phyloP scores from a whole-genome alignment of 2,329 filamentous ascomycete species.

The Zymoseptoria ardabiliae region DNA sequence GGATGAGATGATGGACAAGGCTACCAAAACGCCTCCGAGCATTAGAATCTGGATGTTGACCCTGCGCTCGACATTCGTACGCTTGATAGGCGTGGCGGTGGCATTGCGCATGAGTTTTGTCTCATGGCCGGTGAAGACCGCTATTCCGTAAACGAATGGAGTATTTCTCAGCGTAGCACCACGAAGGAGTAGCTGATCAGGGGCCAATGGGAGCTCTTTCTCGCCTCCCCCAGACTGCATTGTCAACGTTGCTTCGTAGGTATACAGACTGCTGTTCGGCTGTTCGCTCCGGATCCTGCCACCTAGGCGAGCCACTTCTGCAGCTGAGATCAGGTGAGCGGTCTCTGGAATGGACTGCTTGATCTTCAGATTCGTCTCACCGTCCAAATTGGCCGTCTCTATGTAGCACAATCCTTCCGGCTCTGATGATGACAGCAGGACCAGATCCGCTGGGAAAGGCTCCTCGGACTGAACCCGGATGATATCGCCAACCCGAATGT shows the following conservation, averaged over 20 bases:
- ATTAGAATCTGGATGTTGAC: conserved; percentile 91
- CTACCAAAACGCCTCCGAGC: conserved; percentile 74
- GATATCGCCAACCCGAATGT: conserved; percentile 87
- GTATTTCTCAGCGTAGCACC: conserved; percentile 93
- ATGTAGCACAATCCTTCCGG: conserved; percentile 98
- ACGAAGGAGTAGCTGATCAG: conserved; percentile 86
- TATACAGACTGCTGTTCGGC: conserved; percentile 96
- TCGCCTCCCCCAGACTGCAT: conserved; percentile 86
- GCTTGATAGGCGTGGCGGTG: conserved; percentile 93
- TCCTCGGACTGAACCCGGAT: conserved; percentile 90
- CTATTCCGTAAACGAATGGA: conserved; percentile 91
- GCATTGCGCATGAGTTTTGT: conserved; percentile 99
- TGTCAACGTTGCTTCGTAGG: conserved; percentile 92
- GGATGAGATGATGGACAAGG: conserved; percentile 81
- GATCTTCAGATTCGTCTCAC: conserved; percentile 97
- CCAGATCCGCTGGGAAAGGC: conserved; percentile 87
- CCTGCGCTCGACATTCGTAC: conserved; percentile 88
- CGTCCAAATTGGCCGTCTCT: conserved; percentile 94
- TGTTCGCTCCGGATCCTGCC: conserved; percentile 90
- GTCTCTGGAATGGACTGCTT: conserved; percentile 97
- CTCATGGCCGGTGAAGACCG: conserved; percentile 96
- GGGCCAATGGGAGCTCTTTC: conserved; percentile 81
- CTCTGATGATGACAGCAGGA: conserved; percentile 88
- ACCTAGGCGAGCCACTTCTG: conserved; percentile 75
- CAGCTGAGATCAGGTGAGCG: conserved; percentile 73